Base-by-base conservation (phyloP, 768 basidiomycete species). In the Sutorius australiensis region DNA sequence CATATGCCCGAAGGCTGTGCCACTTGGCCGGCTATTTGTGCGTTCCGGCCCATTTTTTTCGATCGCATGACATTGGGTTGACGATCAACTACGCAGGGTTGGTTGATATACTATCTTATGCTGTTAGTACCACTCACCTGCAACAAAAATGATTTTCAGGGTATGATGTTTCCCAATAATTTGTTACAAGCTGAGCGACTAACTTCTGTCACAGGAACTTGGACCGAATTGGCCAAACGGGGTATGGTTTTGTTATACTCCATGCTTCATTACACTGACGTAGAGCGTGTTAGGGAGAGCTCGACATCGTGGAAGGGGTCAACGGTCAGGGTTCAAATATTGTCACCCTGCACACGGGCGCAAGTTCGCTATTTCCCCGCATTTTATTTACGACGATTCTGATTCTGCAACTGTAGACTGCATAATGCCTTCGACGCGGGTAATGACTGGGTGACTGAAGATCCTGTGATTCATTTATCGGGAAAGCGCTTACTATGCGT, bases 1-100 rank as follows among this genome's bases (percentile, higher is more conserved):
- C 69, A 71, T 46, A 75, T 75, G 71, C 73, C 74, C 0, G 58
- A 66, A 30, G 74, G 70, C 14, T 75, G 74, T 48, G 74, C 72
- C 0, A 72, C 71, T 7, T 74, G 73, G 72, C 73, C 72, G 10
- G 70, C 70, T 36, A 43, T 70, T 9, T 73, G 72, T 72, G n/a
- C 10, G 67, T 68, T 31, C 31, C 21, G 32, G 7, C n/a, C 24
- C 8, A 9, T 16, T 42, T 46, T 12, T 9, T 1, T 12, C 46
- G 6, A 1, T 38, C 11, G 14, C 21, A 2, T 32, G 1, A 14
- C 8, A 24, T 38, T 21, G 13, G 3, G 24, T 32, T 51, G 37
- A 44, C 24, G 10, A 16, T 21, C 5, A 3, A 38, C 10, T 12
- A 3, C 19, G 30, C 27, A 64, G 63, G 63, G 63, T 64, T 12